Percentiles rank a stretch among this genome's conserved stretches.
Evolutionary conservation across 1,284 basidiomycete species (phyloP).

Genomic region (Ustilago loliicola): DNA sequence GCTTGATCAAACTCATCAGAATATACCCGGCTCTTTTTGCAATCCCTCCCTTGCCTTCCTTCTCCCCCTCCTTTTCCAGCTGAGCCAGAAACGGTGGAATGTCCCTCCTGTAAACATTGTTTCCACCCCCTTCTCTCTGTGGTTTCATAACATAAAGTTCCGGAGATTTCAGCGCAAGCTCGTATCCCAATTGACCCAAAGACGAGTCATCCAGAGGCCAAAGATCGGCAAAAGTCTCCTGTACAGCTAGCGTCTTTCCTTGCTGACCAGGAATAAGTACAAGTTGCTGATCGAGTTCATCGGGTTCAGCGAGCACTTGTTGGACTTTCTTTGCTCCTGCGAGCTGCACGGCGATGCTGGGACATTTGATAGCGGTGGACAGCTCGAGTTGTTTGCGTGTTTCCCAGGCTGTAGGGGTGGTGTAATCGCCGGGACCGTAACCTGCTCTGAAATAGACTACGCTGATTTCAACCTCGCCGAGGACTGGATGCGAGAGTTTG

Average conservation of each 20-base stretch:
- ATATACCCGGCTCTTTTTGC: slow-evolving; percentile 80
- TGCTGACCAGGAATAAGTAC: slow-evolving; percentile 14
- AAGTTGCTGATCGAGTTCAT: slow-evolving; percentile 80
- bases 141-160: slow-evolving; percentile 88
- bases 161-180: slow-evolving; percentile 75
- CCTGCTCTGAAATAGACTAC: slow-evolving; percentile 89
- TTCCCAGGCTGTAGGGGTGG: slow-evolving; percentile 76
- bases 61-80: slow-evolving; percentile 6
- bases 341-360: slow-evolving; percentile 88
- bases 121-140: slow-evolving; percentile 95
- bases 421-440: slow-evolving; percentile 88
- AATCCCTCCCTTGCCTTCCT: slow-evolving; percentile 8
- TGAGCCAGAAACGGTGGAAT: slow-evolving; percentile 83
- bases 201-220: slow-evolving; percentile 72
- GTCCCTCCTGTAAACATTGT: slow-evolving; percentile 89
- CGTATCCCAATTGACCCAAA: slow-evolving; percentile 73
- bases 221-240: slow-evolving; percentile 52
- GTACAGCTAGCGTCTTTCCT: slow-evolving; percentile 11
- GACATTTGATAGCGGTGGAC: slow-evolving; percentile 91
- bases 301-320: slow-evolving; percentile 83
- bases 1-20: slow-evolving; percentile 89
- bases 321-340: slow-evolving; percentile 97
- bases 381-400: slow-evolving; percentile 83
- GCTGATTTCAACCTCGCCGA: slow-evolving; percentile 77
- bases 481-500: slow-evolving; percentile 25